Evolutionary conservation across 768 basidiomycete genomes (phyloP), one percentile per base, ranked within the genome.

Genomic region (Mycena pura): DNA sequence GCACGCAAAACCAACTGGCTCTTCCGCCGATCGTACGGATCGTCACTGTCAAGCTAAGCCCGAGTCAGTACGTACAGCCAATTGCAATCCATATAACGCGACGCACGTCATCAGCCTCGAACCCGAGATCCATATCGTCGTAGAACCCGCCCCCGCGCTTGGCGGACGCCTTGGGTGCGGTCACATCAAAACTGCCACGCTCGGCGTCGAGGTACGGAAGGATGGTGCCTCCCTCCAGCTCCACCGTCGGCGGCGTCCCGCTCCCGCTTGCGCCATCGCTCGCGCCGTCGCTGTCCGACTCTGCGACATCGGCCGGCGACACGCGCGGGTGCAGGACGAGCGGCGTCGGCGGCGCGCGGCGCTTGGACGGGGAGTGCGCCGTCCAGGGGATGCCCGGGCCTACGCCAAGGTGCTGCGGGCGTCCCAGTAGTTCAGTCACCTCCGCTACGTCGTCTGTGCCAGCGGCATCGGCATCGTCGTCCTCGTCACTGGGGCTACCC

Each of bases 1-100:
- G 87, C 86, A 65, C 81, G 86, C 86, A 93, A 86, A 40, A 89
- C 74, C 64, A 86, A 82, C 66, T 93, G 92, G 71, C 91, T 93
- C 69, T 83, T 84, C 39, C 91, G 82, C 59, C 84, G 83, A 73
- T 92, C 91, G 68, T 91, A 80, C 41, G 89, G 88, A 67, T 92
- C 91, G 65, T 85, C 78, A 43, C 86, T 83, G 60, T 91, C 88
- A 65, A 83, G 88, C 89, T 91, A 66, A 7, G 31, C 21, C 25
- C 50, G 29, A 53, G 38, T 46, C 43, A 61, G 65, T 21, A 1
- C 19, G 69, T 59, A 74, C 67, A 32, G 67, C 19, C 21, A 39
- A 50, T 14, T 48, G 45, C 48, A 24, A 41, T 22, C 53, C 10
- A 49, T 22, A 57, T 52, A 34, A 32, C 65, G 29, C 28, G 31